Evolutionary conservation across 2,329 filamentous ascomycete genomes (phyloP).

Genomic region (Erysiphe neolycopersici): DNA sequence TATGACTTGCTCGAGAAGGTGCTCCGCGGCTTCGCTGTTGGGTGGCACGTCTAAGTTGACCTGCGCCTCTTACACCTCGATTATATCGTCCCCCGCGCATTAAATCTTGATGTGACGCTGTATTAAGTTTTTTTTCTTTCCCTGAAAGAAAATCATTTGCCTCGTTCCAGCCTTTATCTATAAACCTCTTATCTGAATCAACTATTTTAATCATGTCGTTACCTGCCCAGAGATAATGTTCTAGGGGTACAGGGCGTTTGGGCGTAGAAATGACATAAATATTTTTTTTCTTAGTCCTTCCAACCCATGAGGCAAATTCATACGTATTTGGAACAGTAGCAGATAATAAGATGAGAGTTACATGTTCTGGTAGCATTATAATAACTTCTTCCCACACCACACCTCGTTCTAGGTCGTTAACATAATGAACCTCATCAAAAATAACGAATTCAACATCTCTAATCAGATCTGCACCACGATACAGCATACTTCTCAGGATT

Average conservation of each 20-base stretch:
- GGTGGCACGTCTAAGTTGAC: conserved; percentile 18
- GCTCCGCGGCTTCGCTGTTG: conserved; percentile 26
- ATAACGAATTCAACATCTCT: conserved; percentile 97
- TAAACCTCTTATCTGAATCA: conserved; percentile 69
- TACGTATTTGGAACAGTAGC: conserved; percentile 94
- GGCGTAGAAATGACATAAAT: conserved; percentile 97
- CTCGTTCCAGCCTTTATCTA: conserved; percentile 85
- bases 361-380: conserved; percentile 95
- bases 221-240: conserved; percentile 88
- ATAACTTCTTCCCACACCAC: conserved; percentile 99
- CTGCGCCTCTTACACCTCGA: conserved; percentile 20
- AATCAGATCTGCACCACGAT: conserved; percentile 82
- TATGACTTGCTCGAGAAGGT: conserved; percentile 22
- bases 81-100: conserved; percentile 23
- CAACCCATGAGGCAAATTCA: conserved; percentile 96
- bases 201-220: conserved; percentile 91
- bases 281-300: conserved; percentile 90
- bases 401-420: conserved; percentile 84
- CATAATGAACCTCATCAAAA: conserved; percentile 96
- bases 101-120: conserved; percentile 25
- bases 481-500: conserved; percentile 93
- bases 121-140: conserved; percentile 43
- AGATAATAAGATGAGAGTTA: conserved; percentile 81
- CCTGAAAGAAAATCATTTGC: conserved; percentile 62
- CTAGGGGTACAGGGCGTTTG: conserved; percentile 78